Base-by-base conservation (phyloP, 2,329 filamentous ascomycete species). In the Apiospora saccharicola region DNA sequence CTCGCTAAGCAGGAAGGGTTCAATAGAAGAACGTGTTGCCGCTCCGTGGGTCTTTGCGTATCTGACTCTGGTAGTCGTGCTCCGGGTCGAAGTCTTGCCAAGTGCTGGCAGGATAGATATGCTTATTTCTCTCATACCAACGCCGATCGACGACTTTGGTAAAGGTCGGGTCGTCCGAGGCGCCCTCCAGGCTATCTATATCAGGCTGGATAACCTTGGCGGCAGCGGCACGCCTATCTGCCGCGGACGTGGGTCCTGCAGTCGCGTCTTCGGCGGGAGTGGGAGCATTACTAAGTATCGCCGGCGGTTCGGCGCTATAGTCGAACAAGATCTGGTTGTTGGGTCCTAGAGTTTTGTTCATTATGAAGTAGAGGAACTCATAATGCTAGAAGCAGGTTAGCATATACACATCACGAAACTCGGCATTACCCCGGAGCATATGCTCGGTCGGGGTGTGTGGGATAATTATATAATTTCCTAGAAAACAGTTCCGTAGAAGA, bases 91-190 rank as follows among this genome's bases (percentile, higher is more conserved):
- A 99, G 75, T 97, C 93, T 77, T 95, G 94, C 96, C 96, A 99
- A 67, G 96, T 89, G 80, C 94, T 98, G 26, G 96, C 96, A 0
- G 96, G 96, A 81, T 96, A 99, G 72, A 99, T 98, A 82, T 99
- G 96, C 83, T 98, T 99, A 81, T 98, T 98, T 79, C 92, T 90
- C 85, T 98, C 95, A 81, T 98, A 99, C 96, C 96, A 99, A 73
- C 96, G 87, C 73, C 96, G 89, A 84, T 99, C 96, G 4, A 99
- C 96, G 4, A 99, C 95, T 81, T 98, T 98, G 3, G 96, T 98
- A 74, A 93, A 83, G 3, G 89, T 89, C 0, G 95, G 91, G 77
- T 98, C 95, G 74, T 96, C 93, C 53, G 87, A 82, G 37, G 87
- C 91, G 19, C 96, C 96, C 83, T 98, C 96, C 16, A 92, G 88